phyloP scores from a whole-genome alignment of 257 asterid species.

The Thymus quinquecostatus region DNA sequence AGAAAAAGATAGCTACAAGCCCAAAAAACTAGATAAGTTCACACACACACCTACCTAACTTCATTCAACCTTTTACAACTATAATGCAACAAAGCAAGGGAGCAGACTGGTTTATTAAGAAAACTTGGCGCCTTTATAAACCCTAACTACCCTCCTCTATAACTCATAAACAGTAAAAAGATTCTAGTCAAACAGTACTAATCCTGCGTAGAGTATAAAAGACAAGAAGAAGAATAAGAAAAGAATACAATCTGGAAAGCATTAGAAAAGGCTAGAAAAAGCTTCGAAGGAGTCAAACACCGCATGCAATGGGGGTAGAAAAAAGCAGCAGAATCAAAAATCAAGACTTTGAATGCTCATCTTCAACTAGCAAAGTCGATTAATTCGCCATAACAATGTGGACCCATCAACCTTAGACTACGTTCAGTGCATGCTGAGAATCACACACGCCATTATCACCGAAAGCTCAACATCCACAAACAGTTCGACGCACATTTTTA shows the following conservation, averaged over 20 bases:
- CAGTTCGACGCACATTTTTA: neutral
- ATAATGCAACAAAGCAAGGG: slow-evolving; percentile 13
- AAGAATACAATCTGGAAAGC: slow-evolving; percentile 18
- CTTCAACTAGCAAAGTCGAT: slow-evolving; percentile 32
- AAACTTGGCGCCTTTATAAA: slow-evolving; percentile 33
- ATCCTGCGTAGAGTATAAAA: neutral
- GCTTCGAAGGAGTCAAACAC: slow-evolving; percentile 25
- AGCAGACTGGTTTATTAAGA: neutral
- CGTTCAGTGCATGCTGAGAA: slow-evolving; percentile 48
- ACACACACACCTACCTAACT: slow-evolving; percentile 13
- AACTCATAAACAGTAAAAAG: slow-evolving; percentile 35
- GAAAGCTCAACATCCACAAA: neutral
- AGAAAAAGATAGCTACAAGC: slow-evolving; percentile 13
- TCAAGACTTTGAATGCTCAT: slow-evolving; percentile 24
- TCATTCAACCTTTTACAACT: slow-evolving; percentile 9
- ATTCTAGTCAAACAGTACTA: slow-evolving; percentile 25
- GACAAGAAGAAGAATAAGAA: neutral
- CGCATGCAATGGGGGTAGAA: slow-evolving; percentile 40
- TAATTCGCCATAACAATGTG: slow-evolving; percentile 29
- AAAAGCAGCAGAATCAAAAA: slow-evolving; percentile 27
- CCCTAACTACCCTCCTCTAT: slow-evolving; percentile 35
- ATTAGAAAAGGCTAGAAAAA: slow-evolving; percentile 23
- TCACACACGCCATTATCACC: neutral
- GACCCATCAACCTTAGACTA: slow-evolving; percentile 40
- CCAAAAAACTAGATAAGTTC: slow-evolving; percentile 10